Evolutionary conservation across 2,329 filamentous ascomycete species (phyloP).

Genomic region (Alternaria incomplexa): DNA sequence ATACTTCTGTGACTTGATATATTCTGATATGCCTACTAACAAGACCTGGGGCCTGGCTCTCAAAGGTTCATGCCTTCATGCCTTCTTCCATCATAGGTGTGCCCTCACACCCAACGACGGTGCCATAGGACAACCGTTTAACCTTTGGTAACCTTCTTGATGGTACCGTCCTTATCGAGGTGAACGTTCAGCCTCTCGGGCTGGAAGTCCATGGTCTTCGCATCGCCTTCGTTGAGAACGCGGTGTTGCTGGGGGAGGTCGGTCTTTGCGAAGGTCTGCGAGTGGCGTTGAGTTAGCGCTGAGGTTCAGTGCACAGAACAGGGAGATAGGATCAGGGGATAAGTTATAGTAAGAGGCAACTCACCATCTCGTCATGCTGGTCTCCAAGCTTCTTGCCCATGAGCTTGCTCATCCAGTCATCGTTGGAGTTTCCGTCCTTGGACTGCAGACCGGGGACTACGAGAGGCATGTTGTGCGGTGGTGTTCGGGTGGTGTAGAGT

Average conservation of each 20-base stretch:
- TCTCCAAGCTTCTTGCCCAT: conserved; percentile 61
- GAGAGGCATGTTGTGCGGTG: conserved; percentile 54
- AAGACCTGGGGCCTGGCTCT: background rate
- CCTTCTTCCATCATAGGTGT: background rate
- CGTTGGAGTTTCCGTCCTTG: conserved; percentile 40
- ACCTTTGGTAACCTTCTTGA: conserved; percentile 56
- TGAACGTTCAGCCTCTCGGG: conserved; percentile 58
- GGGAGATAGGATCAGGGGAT: conserved; percentile 14
- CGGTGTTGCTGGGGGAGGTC: conserved; percentile 57
- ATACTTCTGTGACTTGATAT: background rate
- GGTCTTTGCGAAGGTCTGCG: conserved; percentile 57
- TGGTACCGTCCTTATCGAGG: conserved; percentile 56
- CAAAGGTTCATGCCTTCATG: background rate
- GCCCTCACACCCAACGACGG: background rate
- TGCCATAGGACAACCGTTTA: conserved; percentile 22
- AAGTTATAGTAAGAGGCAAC: background rate
- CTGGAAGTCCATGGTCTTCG: conserved; percentile 56
- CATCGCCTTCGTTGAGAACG: conserved; percentile 52
- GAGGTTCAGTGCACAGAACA: too few relatives aligned
- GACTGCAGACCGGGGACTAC: conserved; percentile 56
- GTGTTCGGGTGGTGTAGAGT: background rate
- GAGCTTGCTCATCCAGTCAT: conserved; percentile 56
- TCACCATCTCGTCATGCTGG: conserved; percentile 51
- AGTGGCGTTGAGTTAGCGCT: background rate
- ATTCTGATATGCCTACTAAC: background rate